Conservation (phyloP, 441 rosid genomes). For the Eruca vesicaria region DNA sequence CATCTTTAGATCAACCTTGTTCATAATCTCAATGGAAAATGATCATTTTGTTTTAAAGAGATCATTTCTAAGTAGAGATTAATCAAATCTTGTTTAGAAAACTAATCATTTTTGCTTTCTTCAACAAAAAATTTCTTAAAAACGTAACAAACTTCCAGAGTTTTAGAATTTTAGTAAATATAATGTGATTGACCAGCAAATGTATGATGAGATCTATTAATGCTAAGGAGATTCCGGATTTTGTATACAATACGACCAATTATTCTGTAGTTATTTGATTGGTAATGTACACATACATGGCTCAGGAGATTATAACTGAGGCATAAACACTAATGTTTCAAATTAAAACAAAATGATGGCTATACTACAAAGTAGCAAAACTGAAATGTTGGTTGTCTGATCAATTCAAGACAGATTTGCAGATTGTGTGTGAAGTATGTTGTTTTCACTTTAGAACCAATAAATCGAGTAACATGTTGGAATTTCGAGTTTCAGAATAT, state of each 20-base stretch:
- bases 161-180: too few species aligned
- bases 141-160: too few species aligned
- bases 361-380: not conserved
- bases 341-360: not conserved
- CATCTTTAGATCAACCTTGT: not conserved
- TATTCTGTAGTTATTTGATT: not conserved
- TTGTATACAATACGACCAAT: not conserved
- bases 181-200: not conserved
- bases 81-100: too few species aligned
- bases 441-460: not conserved
- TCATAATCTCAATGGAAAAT: not conserved
- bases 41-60: not conserved
- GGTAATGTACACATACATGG: not conserved
- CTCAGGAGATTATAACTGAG: not conserved
- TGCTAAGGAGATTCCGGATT: not conserved
- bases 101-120: not conserved
- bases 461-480: too few species aligned
- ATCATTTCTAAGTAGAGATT: not conserved
- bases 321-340: not conserved
- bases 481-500: too few species aligned
- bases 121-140: too few species aligned
- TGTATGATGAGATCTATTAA: not conserved
- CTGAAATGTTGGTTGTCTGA: not conserved
- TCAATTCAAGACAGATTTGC: not conserved
- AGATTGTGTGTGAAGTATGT: not conserved